Evolutionary conservation across 306 rosid genomes (phyloP), one percentile per base, ranked within the genome.

Genomic region (Casuarina glauca): DNA sequence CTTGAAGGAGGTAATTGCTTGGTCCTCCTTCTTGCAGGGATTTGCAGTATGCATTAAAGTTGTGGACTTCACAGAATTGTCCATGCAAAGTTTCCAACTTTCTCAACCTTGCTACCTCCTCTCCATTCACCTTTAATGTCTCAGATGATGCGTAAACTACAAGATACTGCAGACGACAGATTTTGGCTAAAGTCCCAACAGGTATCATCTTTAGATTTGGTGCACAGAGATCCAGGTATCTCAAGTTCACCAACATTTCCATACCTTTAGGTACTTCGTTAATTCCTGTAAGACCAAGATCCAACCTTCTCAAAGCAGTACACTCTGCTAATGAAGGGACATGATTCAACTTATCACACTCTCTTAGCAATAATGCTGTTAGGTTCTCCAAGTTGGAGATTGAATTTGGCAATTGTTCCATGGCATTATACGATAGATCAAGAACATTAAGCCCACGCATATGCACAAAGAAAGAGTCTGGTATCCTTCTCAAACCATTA

Each of bases 191-290:
- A 54, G 32, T 13, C 13, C 64, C 55, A 36, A 15, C 49, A 2
- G 83, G 74, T 4, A 64, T n/a, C 32, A 49, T 49, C 12, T 63
- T 48, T 5, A 73, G 32, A 32, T 51, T 63, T 13, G 42, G 36
- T n/a, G 45, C 79, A 35, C 15, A 9, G 13, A 61, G 66, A 43
- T 60, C 6, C 6, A 69, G 46, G 57, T 75, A 26, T 42, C 50
- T 70, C 61, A 69, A 17, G 4, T 76, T 60, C 44, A 46, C 32
- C 58, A 82, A 20, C 50, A 19, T 49, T 17, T 78, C 58, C 66
- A 82, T 52, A n/a, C 83, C 78, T 3, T 52, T 39, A 17, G 84
- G 84, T 54, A 63, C 73, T 41, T 82, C 66, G 13, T 4, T 36
- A 45, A 82, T 66, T 6, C 41, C 58, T 2, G 85, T 52, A 44